Conservation (phyloP, 805 yeast species). For the Wickerhamomyces pijperi region DNA sequence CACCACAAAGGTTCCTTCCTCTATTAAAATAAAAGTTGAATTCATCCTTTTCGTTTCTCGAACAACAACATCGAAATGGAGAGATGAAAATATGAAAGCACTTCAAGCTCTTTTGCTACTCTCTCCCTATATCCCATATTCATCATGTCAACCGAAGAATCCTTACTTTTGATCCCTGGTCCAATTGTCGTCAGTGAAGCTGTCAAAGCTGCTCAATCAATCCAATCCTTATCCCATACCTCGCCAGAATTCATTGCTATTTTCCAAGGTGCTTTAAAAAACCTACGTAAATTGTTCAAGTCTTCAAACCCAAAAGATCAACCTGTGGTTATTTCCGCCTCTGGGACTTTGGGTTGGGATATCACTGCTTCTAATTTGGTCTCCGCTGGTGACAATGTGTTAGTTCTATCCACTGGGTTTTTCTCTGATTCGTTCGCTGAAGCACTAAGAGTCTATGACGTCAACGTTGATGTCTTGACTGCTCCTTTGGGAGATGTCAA, state of each 20-base stretch:
- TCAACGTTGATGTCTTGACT: conserved; percentile 59
- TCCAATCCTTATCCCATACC: conserved; percentile 84
- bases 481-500: conserved; percentile 70
- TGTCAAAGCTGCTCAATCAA: conserved; percentile 70
- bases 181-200: conserved; percentile 76
- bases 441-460: conserved; percentile 60
- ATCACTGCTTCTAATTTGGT: conserved; percentile 70
- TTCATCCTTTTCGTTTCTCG: too few species aligned
- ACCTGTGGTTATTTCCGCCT: conserved; percentile 75
- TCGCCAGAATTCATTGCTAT: conserved; percentile 70
- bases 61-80: too few species aligned
- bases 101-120: too few species aligned
- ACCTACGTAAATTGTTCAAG: conserved; percentile 65
- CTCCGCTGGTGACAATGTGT: conserved; percentile 53
- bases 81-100: too few species aligned
- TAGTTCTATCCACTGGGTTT: conserved; percentile 84
- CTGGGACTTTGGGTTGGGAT: conserved; percentile 96
- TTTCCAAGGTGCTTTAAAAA: conserved; percentile 57
- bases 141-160: neutral
- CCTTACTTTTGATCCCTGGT: conserved; percentile 61
- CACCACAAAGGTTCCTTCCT: too few species aligned
- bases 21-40: too few species aligned
- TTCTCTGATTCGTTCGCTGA: conserved; percentile 80
- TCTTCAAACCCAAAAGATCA: conserved; percentile 59
- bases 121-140: too few species aligned